These are phyloP conservation scores for Coix lacrymajobi DNA, from an alignment of 176 grass and related monocot genomes.

Conservation along the genomic window DNA sequence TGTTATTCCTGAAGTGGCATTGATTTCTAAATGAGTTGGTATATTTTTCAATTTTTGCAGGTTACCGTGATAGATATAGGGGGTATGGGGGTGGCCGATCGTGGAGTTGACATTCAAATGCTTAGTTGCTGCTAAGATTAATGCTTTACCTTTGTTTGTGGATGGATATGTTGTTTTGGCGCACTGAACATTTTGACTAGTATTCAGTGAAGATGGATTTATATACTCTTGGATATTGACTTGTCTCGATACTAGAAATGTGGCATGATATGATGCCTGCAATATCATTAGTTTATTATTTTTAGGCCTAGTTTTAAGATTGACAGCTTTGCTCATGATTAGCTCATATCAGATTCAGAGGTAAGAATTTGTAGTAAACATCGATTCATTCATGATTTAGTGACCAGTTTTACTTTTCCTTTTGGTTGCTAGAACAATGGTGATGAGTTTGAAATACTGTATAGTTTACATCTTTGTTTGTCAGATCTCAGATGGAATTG, in stretches of 20 bases:
- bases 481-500: neutral
- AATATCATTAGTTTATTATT: conserved; percentile 14
- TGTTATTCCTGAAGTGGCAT: neutral
- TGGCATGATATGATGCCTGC: conserved; percentile 6
- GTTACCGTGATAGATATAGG: conserved; percentile 70
- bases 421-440: neutral
- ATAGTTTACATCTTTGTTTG: neutral
- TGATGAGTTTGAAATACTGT: neutral
- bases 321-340: neutral
- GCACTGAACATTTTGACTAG: conserved; percentile 25
- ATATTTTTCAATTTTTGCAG: conserved; percentile 40
- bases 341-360: neutral
- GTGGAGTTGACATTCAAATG: conserved; percentile 51
- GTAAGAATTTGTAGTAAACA: neutral
- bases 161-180: conserved; percentile 36
- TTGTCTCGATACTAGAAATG: conserved; percentile 11
- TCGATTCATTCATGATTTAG: neutral
- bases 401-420: neutral
- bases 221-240: conserved; percentile 4
- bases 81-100: conserved; percentile 55
- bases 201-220: conserved; percentile 27
- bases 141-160: conserved; percentile 25
- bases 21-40: conserved; percentile 18
- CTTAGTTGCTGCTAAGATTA: conserved; percentile 7
- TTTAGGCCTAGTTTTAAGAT: neutral